Conservation (phyloP, 2,329 filamentous ascomycete species). For the Xylaria sp. region DNA sequence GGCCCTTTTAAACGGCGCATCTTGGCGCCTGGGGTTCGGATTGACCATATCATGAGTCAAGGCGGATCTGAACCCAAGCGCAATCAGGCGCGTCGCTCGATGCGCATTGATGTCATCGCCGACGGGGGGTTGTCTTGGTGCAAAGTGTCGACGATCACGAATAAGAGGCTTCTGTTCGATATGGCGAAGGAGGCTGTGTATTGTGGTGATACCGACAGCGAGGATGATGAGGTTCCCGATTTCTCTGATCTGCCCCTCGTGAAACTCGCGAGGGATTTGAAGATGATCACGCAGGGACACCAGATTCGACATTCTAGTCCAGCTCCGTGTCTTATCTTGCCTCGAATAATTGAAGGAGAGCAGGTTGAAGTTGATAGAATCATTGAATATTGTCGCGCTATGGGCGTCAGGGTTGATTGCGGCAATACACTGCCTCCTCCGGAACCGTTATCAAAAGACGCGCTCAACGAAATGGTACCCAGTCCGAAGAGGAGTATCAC, state of each 20-base stretch:
- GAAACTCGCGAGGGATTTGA: slow-evolving; percentile 29
- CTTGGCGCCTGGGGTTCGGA: slow-evolving; percentile 28
- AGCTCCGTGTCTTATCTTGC: slow-evolving; percentile 25
- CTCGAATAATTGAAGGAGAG: slow-evolving; percentile 27
- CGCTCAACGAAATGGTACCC: slow-evolving; percentile 29
- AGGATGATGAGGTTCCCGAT: slow-evolving; percentile 14
- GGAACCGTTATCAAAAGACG: slow-evolving; percentile 19
- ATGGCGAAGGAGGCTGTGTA: slow-evolving; percentile 32
- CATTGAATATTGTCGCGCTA: slow-evolving; percentile 24
- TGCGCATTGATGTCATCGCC: slow-evolving; percentile 29
- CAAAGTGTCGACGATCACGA: slow-evolving; percentile 33
- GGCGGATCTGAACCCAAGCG: slow-evolving; percentile 25
- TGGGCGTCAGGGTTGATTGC: slow-evolving; percentile 27
- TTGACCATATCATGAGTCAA: slow-evolving; percentile 24
- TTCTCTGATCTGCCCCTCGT: slow-evolving; percentile 29
- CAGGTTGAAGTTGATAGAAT: slow-evolving; percentile 26
- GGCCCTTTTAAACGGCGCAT: slow-evolving; percentile 25
- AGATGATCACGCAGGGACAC: slow-evolving; percentile 25
- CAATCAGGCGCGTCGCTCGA: slow-evolving; percentile 18
- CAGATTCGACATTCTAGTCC: slow-evolving; percentile 28
- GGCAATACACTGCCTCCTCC: slow-evolving; percentile 19
- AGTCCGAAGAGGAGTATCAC: slow-evolving; percentile 26
- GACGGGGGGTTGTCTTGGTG: slow-evolving; percentile 31
- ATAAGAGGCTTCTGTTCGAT: slow-evolving; percentile 30
- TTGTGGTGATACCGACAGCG: slow-evolving; percentile 28